Evolutionary conservation across 73 alveolate genomes (phyloP).

Genomic region (Tetrahymena malaccensis): DNA sequence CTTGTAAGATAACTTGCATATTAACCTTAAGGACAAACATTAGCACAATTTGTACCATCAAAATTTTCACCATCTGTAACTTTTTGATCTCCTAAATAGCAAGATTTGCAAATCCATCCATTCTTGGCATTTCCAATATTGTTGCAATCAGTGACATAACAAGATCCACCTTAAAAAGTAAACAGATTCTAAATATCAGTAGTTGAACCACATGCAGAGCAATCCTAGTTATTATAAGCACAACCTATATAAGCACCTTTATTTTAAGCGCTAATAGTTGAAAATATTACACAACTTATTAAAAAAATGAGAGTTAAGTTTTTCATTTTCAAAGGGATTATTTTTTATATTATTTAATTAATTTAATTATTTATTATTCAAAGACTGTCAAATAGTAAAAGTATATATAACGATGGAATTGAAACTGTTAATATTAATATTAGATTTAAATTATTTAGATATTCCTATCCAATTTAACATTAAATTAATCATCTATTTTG

Average conservation of each 20-base stretch:
- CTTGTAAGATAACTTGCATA: not conserved
- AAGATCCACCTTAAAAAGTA: not conserved
- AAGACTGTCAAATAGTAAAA: too few species aligned
- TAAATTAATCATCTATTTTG: too few species aligned
- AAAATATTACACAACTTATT: too few species aligned
- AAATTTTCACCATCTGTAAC: not conserved
- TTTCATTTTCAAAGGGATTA: too few species aligned
- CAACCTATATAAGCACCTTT: not conserved
- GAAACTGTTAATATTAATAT: too few species aligned
- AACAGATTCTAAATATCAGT: not conserved
- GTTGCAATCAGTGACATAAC: not conserved
- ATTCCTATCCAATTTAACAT: too few species aligned
- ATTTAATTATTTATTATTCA: too few species aligned
- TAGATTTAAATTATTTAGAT: too few species aligned
- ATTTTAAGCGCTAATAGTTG: not conserved
- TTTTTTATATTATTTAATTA: too few species aligned
- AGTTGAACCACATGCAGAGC: not conserved
- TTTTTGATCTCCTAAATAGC: not conserved
- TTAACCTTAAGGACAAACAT: not conserved
- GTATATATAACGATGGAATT: too few species aligned
- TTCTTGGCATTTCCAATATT: not conserved
- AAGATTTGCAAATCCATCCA: not conserved
- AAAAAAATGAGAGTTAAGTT: too few species aligned
- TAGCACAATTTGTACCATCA: not conserved
- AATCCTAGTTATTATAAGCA: not conserved